A percentile compares a stretch with the other conserved stretches of the same genome.
Evolutionary conservation across 768 basidiomycete species (phyloP).

Genomic region (Termitomyces sp.): DNA sequence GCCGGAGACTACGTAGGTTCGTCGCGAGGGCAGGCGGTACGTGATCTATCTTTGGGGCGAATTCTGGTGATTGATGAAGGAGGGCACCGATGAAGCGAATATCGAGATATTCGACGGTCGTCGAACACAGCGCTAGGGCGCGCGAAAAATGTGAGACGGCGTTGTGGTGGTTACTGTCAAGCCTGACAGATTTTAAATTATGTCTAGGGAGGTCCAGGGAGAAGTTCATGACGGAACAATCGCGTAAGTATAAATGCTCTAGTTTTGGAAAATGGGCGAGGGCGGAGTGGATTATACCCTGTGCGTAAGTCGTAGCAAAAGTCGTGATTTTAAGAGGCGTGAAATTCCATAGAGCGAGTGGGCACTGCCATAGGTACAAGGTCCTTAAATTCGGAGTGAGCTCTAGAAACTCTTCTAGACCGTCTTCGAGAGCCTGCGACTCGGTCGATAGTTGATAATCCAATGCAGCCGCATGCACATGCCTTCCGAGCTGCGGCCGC

Average conservation of each 20-base stretch:
- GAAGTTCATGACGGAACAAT: conserved; percentile 20
- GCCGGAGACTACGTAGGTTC: conserved; percentile 17
- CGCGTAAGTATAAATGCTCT: conserved; percentile 20
- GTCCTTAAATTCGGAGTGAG: conserved; percentile 19
- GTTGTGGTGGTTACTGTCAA: conserved; percentile 23
- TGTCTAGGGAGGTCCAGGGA: conserved; percentile 17
- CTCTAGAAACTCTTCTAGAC: conserved; percentile 17
- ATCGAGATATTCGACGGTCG: conserved; percentile 18
- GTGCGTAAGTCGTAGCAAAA: conserved; percentile 22
- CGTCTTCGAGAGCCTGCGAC: conserved; percentile 15
- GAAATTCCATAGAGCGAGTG: conserved; percentile 22
- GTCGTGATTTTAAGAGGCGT: conserved; percentile 14
- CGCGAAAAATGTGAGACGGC: conserved; percentile 19
- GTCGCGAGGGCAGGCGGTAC: conserved; percentile 2
- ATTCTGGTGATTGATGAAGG: conserved; percentile 18
- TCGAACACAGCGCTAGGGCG: conserved; percentile 15
- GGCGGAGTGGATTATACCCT: conserved; percentile 20
- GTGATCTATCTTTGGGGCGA: conserved; percentile 5
- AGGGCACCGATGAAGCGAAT: conserved; percentile 24
- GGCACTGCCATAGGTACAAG: conserved; percentile 22
- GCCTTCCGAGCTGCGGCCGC: conserved; percentile 19
- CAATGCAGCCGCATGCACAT: conserved; percentile 17
- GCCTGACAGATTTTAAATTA: conserved; percentile 16
- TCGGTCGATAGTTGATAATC: conserved; percentile 21
- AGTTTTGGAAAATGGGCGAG: conserved; percentile 19